phyloP scores from a whole-genome alignment of 1,139 yeast genomes.

The Yamadazyma blattariae region DNA sequence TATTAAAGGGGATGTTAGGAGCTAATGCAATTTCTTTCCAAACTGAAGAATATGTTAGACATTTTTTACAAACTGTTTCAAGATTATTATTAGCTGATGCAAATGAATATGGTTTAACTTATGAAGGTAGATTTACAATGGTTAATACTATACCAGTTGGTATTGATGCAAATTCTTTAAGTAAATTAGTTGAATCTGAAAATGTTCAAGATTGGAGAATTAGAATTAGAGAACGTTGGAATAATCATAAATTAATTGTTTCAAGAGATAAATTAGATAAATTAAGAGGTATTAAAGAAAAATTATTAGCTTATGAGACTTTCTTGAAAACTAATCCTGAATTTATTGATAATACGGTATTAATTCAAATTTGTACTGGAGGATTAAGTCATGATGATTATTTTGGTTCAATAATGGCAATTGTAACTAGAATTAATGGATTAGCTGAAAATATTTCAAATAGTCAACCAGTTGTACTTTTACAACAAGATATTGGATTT shows the following conservation, averaged over 20 bases:
- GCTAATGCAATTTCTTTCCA: constrained; percentile 89
- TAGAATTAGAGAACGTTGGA: constrained; percentile 78
- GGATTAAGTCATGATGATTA: constrained; percentile 50
- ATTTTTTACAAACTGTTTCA: constrained; percentile 87
- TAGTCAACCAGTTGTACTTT: constrained; percentile 81
- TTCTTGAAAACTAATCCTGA: constrained; percentile 72
- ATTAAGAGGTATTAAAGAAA: constrained; percentile 85
- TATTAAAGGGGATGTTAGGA: constrained; percentile 83
- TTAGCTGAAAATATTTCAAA: constrained; percentile 67
- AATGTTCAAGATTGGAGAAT: constrained; percentile 68
- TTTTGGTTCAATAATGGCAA: constrained; percentile 70
- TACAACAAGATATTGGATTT: constrained; percentile 86
- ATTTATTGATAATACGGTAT: constrained; percentile 63
- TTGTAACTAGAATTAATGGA: constrained; percentile 84
- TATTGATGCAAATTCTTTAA: constrained; percentile 67
- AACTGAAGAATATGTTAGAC: constrained; percentile 89
- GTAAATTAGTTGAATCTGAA: constrained; percentile 42
- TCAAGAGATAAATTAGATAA: constrained; percentile 87
- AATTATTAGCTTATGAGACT: constrained; percentile 80
- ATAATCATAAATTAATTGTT: constrained; percentile 65
- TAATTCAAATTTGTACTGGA: constrained; percentile 69
- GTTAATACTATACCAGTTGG: constrained; percentile 82
- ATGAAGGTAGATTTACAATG: constrained; percentile 62
- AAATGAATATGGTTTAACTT: constrained; percentile 68
- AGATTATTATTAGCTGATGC: constrained; percentile 81